Evolutionary conservation across 2,329 filamentous ascomycete genomes (phyloP), one percentile per base, ranked within the genome.

Genomic region (Diaporthe sp.): DNA sequence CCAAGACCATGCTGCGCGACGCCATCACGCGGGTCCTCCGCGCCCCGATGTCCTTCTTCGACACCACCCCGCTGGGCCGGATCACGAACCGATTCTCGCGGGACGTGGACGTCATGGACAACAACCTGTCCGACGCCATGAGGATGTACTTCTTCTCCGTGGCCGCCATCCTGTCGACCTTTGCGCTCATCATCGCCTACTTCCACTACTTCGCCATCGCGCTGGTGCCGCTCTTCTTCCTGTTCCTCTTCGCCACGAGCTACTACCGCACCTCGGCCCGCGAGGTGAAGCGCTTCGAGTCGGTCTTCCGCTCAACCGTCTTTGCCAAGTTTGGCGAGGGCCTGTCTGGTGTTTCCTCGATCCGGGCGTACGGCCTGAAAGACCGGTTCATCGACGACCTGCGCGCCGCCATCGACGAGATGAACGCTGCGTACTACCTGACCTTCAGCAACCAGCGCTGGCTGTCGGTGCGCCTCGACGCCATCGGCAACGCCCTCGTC

Each of bases 11-110:
- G 91, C 90, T 98, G 70, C 91, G 93, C 42, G 88, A 91, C 49
- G 96, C 97, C 9, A 94, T 98, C 80, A 91, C 89, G 12, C 90
- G 94, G 22, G 95, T 97, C 0, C 85, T 93, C n/a, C 88, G 91
- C 37, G 91, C 91, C 3, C 91, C 91, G n/a, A 92, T 93, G 95
- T 94, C 94, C 6, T 98, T 98, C 86, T 98, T 98, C 85, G 97
- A 99, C 80, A 98, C 97, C 0, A 98, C 97, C 0, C 97, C 97
- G 0, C 89, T 98, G 1, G 97, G 97, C 28, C 93, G 96, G 51
- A 98, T 98, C 83, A 98, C 95, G 31, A 98, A 98, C 83, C 94
- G 97, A 22, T 98, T 98, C 85, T 97, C 95, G 44, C 94, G 96
- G 79, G 97, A 99, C 81, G 94, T 98, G 55, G 95, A 98, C 81